Percentiles rank a stretch among this genome's conserved stretches.
These are phyloP conservation scores for Aspergillus chevalieri DNA, from an alignment of 2,329 filamentous ascomycete species.

Conservation along the genomic window DNA sequence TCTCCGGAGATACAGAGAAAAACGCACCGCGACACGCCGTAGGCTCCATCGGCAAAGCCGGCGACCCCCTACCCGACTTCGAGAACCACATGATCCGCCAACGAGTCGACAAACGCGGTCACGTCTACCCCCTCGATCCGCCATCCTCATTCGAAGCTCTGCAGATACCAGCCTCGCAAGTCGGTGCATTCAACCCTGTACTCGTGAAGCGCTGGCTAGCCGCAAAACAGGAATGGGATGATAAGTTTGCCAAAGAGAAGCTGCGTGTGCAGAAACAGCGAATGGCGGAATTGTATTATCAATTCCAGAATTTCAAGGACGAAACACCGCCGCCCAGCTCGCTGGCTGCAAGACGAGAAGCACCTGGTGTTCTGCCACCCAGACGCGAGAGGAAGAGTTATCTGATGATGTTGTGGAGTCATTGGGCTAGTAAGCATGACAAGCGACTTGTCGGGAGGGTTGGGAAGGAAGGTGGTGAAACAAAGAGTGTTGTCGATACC, in stretches of 20 bases:
- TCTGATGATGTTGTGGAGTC: constrained; percentile 75
- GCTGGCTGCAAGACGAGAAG: constrained; percentile 61
- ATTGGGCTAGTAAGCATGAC: constrained; percentile 87
- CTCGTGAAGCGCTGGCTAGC: constrained; percentile 79
- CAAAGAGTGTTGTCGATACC: constrained; percentile 19
- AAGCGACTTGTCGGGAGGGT: constrained; percentile 55
- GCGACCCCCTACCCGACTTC: constrained; percentile 75
- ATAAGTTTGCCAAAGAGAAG: constrained; percentile 63
- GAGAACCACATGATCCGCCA: constrained; percentile 87
- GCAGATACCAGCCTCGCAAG: constrained; percentile 55
- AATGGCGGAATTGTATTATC: constrained; percentile 64
- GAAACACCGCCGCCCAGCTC: constrained; percentile 81
- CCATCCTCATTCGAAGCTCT: constrained; percentile 61
- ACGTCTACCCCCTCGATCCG: constrained; percentile 61
- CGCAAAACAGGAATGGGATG: constrained; percentile 67
- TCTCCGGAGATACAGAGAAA: constrained; percentile 2
- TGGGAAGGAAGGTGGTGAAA: constrained; percentile 17
- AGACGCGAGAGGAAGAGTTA: constrained; percentile 52
- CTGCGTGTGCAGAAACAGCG: constrained; percentile 67
- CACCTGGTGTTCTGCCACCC: constrained; percentile 24
- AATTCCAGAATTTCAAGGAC: constrained; percentile 65
- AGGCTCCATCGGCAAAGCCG: constrained; percentile 69
- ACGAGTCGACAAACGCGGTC: constrained; percentile 70
- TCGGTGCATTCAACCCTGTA: constrained; percentile 73
- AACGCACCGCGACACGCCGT: constrained; percentile 11